Evolutionary conservation across 2,329 filamentous ascomycete genomes (phyloP), one percentile per base, ranked within the genome.

Genomic region (Colletotrichum karsti): DNA sequence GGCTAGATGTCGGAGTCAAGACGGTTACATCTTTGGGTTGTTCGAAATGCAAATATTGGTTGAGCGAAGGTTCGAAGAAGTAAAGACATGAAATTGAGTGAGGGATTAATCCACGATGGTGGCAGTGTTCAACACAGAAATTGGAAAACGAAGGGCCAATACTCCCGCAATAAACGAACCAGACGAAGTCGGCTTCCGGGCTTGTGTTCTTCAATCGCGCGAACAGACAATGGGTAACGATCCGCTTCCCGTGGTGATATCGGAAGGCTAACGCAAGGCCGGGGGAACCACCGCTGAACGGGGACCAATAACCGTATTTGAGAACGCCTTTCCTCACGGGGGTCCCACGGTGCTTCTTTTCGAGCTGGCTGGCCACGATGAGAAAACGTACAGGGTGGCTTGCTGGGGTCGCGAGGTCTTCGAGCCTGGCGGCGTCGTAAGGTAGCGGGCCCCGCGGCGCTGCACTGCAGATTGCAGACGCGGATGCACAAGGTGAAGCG

Each of bases 201-300:
- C 24, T 37, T 46, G 65, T 24, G 53, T 42, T 65, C 44, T 50
- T 64, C 46, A 53, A 30, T 68, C 26, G 46, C 33, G 65, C 65
- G 65, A 65, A 68, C 65, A 68, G 54, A 59, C 61, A 64, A 48
- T 58, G 60, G 53, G 22, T 62, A 56, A 35, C 12, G 39, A 65
- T 50, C 60, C 53, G 60, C 60, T 48, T 68, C 54, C 61, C 39
- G 46, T 48, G 46, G 63, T 66, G 56, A 55, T 66, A 55, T 61
- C 63, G 44, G 61, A 39, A 44, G 37, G 59, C 42, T 26, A 57
- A 39, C 30, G 15, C 22, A 33, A 57, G 30, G 51, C 39, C 53
- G 54, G 51, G 48, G 59, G 30, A 51, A 59, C 59, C 28, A 53
- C 35, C 51, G 41, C 28, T n/a, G 50, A 54, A 64, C 33, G 60